A percentile compares a stretch with the other conserved stretches of the same genome.
Conservation (phyloP, 169 alveolate species). For the Prorocentrum cordatum region DNA sequence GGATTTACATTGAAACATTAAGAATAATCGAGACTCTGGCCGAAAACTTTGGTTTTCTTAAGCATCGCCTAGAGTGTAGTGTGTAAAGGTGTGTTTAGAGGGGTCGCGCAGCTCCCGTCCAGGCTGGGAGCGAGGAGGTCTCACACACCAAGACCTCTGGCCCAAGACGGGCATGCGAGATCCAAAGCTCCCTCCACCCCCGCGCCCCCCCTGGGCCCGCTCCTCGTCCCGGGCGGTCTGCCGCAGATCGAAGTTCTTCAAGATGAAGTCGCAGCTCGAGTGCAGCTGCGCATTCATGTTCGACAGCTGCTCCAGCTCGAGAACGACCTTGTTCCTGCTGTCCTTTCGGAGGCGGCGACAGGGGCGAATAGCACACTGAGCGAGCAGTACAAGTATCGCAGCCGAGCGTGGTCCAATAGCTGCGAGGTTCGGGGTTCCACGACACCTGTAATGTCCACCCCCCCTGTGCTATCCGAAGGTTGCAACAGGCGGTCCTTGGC, state of each 20-base stretch:
- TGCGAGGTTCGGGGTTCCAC: background rate
- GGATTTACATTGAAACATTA: no score
- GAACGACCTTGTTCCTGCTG: background rate
- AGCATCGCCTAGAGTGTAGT: no score
- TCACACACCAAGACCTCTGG: no score
- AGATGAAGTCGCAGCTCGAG: background rate
- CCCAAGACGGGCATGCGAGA: no score
- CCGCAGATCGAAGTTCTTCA: background rate
- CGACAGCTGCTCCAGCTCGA: background rate
- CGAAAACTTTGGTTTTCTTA: no score
- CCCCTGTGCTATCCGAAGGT: background rate
- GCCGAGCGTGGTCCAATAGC: background rate
- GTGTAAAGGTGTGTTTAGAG: no score
- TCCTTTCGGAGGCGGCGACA: no score
- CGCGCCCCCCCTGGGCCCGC: no score
- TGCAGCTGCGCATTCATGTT: background rate
- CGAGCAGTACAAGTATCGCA: background rate
- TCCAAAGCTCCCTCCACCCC: no score
- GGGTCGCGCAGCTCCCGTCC: no score
- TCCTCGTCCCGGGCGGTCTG: background rate
- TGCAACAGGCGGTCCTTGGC: background rate
- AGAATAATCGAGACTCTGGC: no score
- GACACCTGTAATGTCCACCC: background rate
- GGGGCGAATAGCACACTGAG: background rate
- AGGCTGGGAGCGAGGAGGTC: no score